Base-by-base conservation (phyloP, 208 protist species). In the Naegleria gruberi region DNA sequence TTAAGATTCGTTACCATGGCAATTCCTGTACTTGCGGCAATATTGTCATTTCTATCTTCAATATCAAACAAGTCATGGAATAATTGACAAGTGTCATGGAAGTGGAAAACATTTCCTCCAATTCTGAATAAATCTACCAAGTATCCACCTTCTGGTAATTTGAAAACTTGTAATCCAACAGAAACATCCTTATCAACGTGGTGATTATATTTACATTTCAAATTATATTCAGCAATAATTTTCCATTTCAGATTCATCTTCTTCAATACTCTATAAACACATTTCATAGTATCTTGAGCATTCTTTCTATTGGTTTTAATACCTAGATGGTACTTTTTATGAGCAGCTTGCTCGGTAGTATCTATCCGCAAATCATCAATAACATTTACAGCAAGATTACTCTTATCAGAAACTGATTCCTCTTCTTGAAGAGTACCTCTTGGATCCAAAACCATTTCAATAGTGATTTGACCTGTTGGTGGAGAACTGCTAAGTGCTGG, bases 191-290 rank as follows among this genome's bases (percentile, higher is more conserved):
- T 55, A 41, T 87, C 30, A 30, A 41, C 44, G 4, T 46, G 19
- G 34, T 77, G 65, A 37, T 87, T 55, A 87, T 87, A 87, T 55
- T 55, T 87, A 55, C 83, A 87, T 87, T 87, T 87, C 23, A 87
- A 41, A 41, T 34, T 55, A 37, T 55, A 87, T 10, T 46, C n/a
- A 19, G n/a, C 42, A 47, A 87, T 55, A 8, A 87, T 41, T n/a
- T 55, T 87, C 83, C 83, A 87, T 55, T 87, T 87, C 7, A 55
- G 10, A 41, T 41, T 41, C 83, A 87, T 87, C 23, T 40, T 42
- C 6, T 55, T 46, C 15, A 87, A 55, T 4, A 87, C 83, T 55
- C 30, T 45, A 55, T 87, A 87, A 5, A 87, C 83, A 23, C 34
- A 30, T 45, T 34, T 87, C 83, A 87, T 87, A 57, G 43, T 55